A percentile compares a stretch with the other conserved stretches of the same genome.
Conservation (phyloP, 1,284 basidiomycete species). For the Sanghuangporus sanghuang region DNA sequence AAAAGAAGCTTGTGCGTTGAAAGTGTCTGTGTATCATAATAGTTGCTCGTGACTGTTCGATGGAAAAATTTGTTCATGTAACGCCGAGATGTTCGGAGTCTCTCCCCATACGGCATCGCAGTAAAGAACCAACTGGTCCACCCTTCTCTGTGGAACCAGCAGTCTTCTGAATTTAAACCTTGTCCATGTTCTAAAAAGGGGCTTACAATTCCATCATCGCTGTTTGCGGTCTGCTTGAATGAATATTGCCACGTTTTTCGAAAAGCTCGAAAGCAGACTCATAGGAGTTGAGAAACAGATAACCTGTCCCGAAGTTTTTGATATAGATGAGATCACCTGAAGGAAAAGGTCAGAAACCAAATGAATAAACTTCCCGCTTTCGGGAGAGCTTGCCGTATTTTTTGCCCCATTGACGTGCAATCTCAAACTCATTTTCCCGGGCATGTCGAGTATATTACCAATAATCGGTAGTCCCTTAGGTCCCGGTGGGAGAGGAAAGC, state of each 20-base stretch:
- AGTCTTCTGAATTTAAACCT: too few species aligned
- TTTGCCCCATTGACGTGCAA: constrained; percentile 17
- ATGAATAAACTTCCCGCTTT: not conserved
- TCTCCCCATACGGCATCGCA: constrained; percentile 16
- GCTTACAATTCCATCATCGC: constrained; percentile 5
- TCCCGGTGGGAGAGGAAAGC: constrained; percentile 15
- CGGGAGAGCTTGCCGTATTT: constrained; percentile 14
- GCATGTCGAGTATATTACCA: constrained; percentile 20
- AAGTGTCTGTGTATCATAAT: constrained; percentile 21
- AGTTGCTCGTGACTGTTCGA: constrained; percentile 16
- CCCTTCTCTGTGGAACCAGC: not conserved
- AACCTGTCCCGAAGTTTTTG: constrained; percentile 6
- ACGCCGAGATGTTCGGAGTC: constrained; percentile 23
- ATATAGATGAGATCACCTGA: constrained; percentile 10
- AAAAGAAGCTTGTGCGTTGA: constrained; percentile 22
- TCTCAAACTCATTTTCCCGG: constrained; percentile 13
- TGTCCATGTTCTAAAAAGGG: not conserved
- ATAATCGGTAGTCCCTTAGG: constrained; percentile 19
- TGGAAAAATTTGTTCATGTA: constrained; percentile 25
- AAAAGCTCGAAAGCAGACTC: constrained; percentile 9
- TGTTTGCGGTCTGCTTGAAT: constrained; percentile 10
- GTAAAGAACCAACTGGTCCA: constrained; percentile 1
- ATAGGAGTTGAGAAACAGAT: constrained; percentile 10
- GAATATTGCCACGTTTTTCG: not conserved
- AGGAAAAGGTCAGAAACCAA: not conserved